Evolutionary conservation across 2,329 filamentous ascomycete genomes (phyloP), one percentile per base, ranked within the genome.

Genomic region (Fusarium succisae): DNA sequence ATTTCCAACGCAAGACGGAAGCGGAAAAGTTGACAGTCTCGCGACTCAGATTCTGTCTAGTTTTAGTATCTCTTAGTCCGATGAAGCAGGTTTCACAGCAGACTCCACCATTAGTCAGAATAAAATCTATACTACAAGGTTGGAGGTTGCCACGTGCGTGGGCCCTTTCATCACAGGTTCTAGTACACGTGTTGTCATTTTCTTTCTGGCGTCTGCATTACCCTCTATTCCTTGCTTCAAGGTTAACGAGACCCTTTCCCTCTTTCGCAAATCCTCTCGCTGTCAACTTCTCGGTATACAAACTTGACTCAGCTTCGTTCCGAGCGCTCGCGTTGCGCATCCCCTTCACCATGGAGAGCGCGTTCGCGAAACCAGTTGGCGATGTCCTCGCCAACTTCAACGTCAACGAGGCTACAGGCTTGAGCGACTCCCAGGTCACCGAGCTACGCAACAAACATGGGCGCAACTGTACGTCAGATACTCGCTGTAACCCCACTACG

Each of bases 361-460:
- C 91, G 74, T 92, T 89, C 78, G 85, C 88, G 74, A 86, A 86
- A 78, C 84, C 89, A 75, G 86, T 86, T 80, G 83, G 87, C 78
- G 84, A 90, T 81, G 89, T 92, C 76, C 85, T 93, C 78, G 83
- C 85, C 79, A 82, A 85, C 76, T 91, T 93, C 78, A 82, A 84
- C 20, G 90, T 91, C 62, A 84, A 90, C 72, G 83, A 86, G 58
- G 80, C 82, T 48, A 81, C 83, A 72, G 91, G 91, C 76, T 84
- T 93, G 78, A 87, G 83, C 18, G 87, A 91, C 75, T 81, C 85
- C n/a, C 90, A 92, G 81, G 88, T 92, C 63, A 76, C 81, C 53
- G 83, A 86, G 59, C 84, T 87, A 73, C 86, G 89, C 73, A 82
- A 83, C 57, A 91, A 91, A 83, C 82, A 92, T 80, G 91, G 91